Percentiles rank a stretch among this genome's conserved stretches.
Evolutionary conservation across 129 eudicot genomes (phyloP).

Genomic region (Artemisia argyi): DNA sequence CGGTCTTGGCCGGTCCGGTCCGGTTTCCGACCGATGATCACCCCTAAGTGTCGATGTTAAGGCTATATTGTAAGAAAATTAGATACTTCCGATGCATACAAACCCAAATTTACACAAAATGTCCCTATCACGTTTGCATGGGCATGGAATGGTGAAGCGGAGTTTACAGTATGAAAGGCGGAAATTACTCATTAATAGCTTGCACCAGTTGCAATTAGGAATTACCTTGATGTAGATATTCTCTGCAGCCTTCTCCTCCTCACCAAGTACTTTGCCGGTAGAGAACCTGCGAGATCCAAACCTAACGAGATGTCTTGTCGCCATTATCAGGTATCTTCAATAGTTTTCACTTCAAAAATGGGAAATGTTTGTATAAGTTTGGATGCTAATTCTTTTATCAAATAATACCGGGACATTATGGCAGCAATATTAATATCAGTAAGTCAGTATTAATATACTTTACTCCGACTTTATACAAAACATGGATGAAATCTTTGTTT

Average conservation of each 20-base stretch:
- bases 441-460: not conserved
- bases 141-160: constrained; percentile 1
- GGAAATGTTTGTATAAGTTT: constrained; percentile 7
- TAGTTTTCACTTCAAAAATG: constrained; percentile 34
- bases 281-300: constrained; percentile 69
- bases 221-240: constrained; percentile 85
- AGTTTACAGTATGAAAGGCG: not conserved
- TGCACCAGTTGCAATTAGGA: not conserved
- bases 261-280: constrained; percentile 70
- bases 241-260: constrained; percentile 99
- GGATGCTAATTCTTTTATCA: constrained; percentile 9
- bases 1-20: too few relatives aligned
- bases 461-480: too few relatives aligned
- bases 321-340: constrained; percentile 45
- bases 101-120: not conserved
- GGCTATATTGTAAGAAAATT: not conserved
- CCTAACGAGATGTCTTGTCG: constrained; percentile 63
- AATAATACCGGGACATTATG: not conserved
- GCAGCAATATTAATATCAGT: not conserved
- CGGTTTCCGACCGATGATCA: too few relatives aligned
- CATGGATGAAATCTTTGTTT: too few relatives aligned
- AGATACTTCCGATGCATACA: not conserved
- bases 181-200: not conserved
- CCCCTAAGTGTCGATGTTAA: not conserved
- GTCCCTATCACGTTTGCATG: not conserved